phyloP scores from a whole-genome alignment of 2,329 filamentous ascomycete species.

The Neonectria ditissima region DNA sequence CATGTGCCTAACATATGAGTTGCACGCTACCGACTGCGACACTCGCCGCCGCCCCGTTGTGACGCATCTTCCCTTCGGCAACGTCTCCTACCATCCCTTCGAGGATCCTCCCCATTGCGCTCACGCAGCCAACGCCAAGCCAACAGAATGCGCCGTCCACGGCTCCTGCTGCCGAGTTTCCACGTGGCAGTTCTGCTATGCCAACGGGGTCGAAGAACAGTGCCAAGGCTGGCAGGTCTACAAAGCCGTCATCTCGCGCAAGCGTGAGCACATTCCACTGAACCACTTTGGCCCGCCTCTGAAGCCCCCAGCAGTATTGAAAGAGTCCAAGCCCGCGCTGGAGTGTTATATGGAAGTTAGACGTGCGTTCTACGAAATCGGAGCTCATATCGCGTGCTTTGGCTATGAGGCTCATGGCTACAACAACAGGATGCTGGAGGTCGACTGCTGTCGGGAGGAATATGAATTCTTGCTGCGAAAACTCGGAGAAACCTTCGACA shows the following conservation, averaged over 20 bases:
- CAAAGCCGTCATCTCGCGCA: not conserved
- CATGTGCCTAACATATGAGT: constrained; percentile 1
- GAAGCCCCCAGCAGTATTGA: not conserved
- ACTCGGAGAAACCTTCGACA: not conserved
- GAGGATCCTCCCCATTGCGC: not conserved
- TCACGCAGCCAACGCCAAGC: not conserved
- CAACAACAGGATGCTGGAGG: too few relatives aligned
- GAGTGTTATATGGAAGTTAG: not conserved
- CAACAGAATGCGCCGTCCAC: not conserved
- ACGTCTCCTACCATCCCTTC: constrained; percentile 11
- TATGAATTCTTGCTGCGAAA: not conserved
- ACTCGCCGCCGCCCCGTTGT: constrained; percentile 1
- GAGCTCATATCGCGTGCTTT: not conserved
- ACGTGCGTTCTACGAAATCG: not conserved
- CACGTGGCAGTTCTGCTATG: not conserved
- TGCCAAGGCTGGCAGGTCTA: not conserved
- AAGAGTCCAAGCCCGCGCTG: not conserved
- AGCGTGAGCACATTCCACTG: not conserved
- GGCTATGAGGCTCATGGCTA: too few relatives aligned
- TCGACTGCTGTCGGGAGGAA: not conserved
- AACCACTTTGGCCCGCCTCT: not conserved
- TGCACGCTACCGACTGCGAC: constrained; percentile 15
- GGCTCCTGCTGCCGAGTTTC: not conserved
- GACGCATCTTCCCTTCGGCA: not conserved
- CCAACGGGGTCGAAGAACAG: rapidly evolving